Percentiles rank a stretch among this genome's conserved stretches.
These are phyloP conservation scores for Neofusicoccum parvum DNA, from an alignment of 2,329 filamentous ascomycete species.

Conservation along the genomic window DNA sequence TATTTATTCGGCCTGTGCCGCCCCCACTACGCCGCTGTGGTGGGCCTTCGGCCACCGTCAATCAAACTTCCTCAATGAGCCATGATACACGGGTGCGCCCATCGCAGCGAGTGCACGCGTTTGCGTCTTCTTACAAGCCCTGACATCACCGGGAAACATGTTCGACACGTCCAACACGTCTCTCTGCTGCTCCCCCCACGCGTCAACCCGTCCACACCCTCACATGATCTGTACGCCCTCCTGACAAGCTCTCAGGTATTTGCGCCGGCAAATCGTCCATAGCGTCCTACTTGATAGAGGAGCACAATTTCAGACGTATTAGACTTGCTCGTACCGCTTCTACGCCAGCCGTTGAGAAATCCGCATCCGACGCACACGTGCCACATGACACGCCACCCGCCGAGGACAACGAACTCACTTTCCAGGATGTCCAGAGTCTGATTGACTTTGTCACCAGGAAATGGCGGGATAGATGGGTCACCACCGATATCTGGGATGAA, in stretches of 20 bases:
- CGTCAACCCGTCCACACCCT: neutral
- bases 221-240: neutral
- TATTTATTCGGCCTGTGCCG: neutral
- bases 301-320: constrained; percentile 79
- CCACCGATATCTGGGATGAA: constrained; percentile 77
- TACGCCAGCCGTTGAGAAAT: constrained; percentile 46
- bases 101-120: neutral
- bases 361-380: constrained; percentile 41
- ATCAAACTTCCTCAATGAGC: neutral
- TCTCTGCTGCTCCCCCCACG: neutral
- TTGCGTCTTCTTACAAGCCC: neutral
- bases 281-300: constrained; percentile 80
- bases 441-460: constrained; percentile 82
- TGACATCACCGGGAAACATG: no score
- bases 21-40: neutral
- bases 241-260: constrained; percentile 62
- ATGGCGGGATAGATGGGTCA: constrained; percentile 86
- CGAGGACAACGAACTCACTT: constrained; percentile 37
- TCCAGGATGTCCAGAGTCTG: constrained; percentile 62
- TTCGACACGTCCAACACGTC: constrained; percentile 12
- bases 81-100: neutral
- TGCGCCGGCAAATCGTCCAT: constrained; percentile 92
- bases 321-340: constrained; percentile 53
- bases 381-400: constrained; percentile 27
- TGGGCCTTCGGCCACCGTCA: neutral